These are phyloP conservation scores for Eimeria acervulina DNA, from an alignment of 169 alveolate species.

Conservation along the genomic window DNA sequence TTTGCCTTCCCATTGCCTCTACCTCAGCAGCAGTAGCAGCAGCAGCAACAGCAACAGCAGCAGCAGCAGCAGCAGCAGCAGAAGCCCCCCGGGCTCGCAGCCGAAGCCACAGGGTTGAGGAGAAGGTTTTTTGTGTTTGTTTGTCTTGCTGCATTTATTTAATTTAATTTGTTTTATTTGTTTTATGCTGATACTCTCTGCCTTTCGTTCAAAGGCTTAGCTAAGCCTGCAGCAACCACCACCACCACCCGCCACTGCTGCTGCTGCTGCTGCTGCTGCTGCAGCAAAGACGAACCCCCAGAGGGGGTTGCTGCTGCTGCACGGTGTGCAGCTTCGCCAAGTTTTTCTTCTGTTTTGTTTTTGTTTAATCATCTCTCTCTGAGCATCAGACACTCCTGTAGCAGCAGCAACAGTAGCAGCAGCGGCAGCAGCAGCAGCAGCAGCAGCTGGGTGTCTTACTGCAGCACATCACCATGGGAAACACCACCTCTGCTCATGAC, in stretches of 20 bases:
- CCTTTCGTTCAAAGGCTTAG: too few relatives aligned
- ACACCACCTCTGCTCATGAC: too few relatives aligned
- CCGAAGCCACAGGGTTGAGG: background rate
- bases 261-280: background rate
- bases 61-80: too few relatives aligned
- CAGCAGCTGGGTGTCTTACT: background rate
- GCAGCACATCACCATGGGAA: too few relatives aligned
- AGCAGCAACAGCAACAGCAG: too few relatives aligned
- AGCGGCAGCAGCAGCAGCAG: conserved; percentile 35
- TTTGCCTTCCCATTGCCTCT: background rate
- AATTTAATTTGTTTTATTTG: too few relatives aligned
- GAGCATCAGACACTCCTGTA: background rate
- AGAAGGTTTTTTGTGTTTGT: background rate
- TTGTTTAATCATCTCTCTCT: too few relatives aligned
- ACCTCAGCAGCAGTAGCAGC: too few relatives aligned
- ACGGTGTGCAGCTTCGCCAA: background rate
- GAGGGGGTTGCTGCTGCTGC: background rate
- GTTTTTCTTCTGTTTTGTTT: too few relatives aligned
- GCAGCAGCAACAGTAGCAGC: conserved; percentile 50
- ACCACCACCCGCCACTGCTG: background rate
- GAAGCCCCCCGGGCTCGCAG: background rate
- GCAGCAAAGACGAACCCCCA: background rate
- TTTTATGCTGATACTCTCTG: too few relatives aligned
- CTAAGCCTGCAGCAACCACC: too few relatives aligned
- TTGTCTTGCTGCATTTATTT: too few relatives aligned